Evolutionary conservation across 2,329 filamentous ascomycete species (phyloP), one percentile per base, ranked within the genome.

Genomic region (Didymella exigua): DNA sequence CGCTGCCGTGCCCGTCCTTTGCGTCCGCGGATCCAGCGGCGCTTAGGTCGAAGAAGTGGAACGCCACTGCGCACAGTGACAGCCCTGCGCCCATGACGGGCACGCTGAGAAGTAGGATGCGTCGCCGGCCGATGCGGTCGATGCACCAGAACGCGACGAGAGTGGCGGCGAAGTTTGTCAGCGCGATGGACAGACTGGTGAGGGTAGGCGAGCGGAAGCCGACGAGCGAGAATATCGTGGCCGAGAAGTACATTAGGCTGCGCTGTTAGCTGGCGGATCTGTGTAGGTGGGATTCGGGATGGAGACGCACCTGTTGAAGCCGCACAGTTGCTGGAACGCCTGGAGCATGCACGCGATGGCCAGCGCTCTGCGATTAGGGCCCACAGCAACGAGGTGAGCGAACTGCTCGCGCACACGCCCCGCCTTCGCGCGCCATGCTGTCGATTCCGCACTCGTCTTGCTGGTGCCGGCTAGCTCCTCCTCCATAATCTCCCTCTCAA

Each of bases 331-430:
- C 75, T 97, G 93, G 6, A 96, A 78, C 0, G 87, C 91, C 69
- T 97, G 93, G 2, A 97, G 81, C 60, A 95, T 83, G 75, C 92
- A 96, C 1, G 93, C 91, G 70, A 97, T 95, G 0, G 84, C 84
- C 69, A 97, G 75, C 0, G 93, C 93, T 56, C 91, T 84, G 46
- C 88, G 79, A 65, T 91, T 89, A 52, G 84, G 75, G 5, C 69
- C 72, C 1, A 75, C 62, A 8, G 56, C 40, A 18, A 76, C 27
- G 6, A 79, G 67, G 61, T 84, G 83, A 14, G 75, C 71, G 44
- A 88, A 74, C 40, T 87, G 76, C 67, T 85, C 82, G 33, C 75
- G 72, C 78, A 84, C 84, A 24, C 76, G 77, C 11, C 79, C 80
- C 23, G 79, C 62, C 76, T 56, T 68, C 31, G 60, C 70, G 69